Evolutionary conservation across 495 filamentous ascomycete species (phyloP).

Genomic region (Echria macrotheca): DNA sequence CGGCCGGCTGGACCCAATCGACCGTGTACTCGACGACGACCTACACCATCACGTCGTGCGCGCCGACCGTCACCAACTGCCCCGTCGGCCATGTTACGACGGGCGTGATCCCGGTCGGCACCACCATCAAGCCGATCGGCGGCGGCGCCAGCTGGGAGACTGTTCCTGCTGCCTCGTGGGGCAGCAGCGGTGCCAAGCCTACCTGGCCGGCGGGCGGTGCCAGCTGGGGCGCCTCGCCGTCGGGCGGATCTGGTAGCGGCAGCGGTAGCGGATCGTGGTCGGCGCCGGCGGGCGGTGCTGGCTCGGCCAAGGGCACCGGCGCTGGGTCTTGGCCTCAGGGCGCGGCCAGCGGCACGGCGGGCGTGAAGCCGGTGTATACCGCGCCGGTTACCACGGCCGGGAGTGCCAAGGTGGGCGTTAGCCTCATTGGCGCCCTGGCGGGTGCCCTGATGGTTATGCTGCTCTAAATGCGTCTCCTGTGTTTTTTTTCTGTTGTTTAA

Average conservation of each 20-base stretch:
- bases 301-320: not conserved
- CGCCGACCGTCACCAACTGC: slow-evolving; percentile 54
- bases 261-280: not conserved
- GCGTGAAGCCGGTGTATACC: slow-evolving; percentile 5
- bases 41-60: slow-evolving; percentile 55
- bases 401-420: slow-evolving; percentile 23
- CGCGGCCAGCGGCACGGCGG: slow-evolving; percentile 7
- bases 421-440: slow-evolving; percentile 12
- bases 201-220: not conserved
- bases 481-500: no score
- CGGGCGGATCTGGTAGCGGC: not conserved
- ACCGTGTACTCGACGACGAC: slow-evolving; percentile 55
- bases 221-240: not conserved
- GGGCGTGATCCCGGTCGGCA: slow-evolving; percentile 52
- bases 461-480: no score
- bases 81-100: slow-evolving; percentile 52
- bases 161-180: not conserved
- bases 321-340: not conserved
- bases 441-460: slow-evolving; percentile 4
- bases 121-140: slow-evolving; percentile 46
- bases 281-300: not conserved
- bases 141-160: not conserved
- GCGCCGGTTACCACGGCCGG: slow-evolving; percentile 9
- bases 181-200: not conserved
- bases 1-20: slow-evolving; percentile 44